Evolutionary conservation across 345 rosid species (phyloP), one percentile per base, ranked within the genome.

Genomic region (Linum trigynum): DNA sequence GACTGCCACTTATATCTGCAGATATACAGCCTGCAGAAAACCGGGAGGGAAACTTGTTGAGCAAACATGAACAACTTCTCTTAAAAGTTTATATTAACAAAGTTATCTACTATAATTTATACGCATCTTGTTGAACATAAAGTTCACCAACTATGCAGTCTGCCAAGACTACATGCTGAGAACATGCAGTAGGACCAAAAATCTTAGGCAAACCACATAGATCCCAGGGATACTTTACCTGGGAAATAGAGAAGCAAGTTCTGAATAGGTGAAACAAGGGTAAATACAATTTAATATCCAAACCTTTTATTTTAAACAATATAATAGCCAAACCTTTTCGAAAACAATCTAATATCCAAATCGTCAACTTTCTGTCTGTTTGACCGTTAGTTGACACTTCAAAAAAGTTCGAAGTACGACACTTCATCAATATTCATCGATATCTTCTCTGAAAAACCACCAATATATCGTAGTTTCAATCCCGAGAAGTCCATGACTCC

Each of bases 171-270:
- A 23, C 32, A 23, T n/a, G n/a, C n/a, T n/a, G n/a, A n/a, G n/a
- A n/a, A n/a, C n/a, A n/a, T 23, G 32, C 32, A 48, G 53, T 48
- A 12, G 3, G 14, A 48, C 53, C 53, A 10, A 48, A 43, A 48
- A 48, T 15, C 14, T 9, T 48, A 48, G 3, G 14, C 53, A 9
- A 48, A 48, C 14, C 53, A 48, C 14, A 48, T 10, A 9, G 56
- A 72, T 70, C 61, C 68, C 59, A 7, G 45, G 38, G 65, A 61
- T 65, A 38, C 70, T 45, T 68, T 77, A 87, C 96, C 88, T 74
- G 96, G 94, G 78, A 77, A 85, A 79, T 78, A 83, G 61, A 89
- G 84, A 63, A 85, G 75, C 56, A 87, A 78, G 69, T 84, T 80
- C 71, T 66, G 86, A 74, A 85, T 64, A 62, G 75, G 65, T 38